These are phyloP conservation scores for Sistotremastrum suecicum DNA, from an alignment of 768 basidiomycete species.

Conservation along the genomic window DNA sequence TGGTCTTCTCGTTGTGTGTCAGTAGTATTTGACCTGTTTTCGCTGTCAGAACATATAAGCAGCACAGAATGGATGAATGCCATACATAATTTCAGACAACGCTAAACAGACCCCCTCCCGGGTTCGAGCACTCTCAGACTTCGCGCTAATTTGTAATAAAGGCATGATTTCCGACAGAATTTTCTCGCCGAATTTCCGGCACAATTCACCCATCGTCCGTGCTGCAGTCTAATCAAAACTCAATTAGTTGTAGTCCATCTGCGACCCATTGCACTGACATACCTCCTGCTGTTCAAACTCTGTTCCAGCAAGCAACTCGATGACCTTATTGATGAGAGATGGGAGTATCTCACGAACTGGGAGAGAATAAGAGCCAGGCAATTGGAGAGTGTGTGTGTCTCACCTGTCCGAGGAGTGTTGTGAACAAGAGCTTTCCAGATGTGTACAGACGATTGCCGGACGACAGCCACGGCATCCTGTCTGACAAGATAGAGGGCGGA, in stretches of 20 bases:
- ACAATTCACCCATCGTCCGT: constrained; percentile 76
- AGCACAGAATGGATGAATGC: constrained; percentile 1
- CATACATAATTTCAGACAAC: constrained; percentile 81
- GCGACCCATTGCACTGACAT: constrained; percentile 1
- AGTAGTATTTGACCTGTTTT: constrained; percentile 60
- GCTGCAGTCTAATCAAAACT: constrained; percentile 53
- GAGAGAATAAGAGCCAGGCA: constrained; percentile 6
- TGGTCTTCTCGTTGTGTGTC: constrained; percentile 77
- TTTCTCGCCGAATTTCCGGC: constrained; percentile 90
- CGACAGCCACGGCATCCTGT: constrained; percentile 81
- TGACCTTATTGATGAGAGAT: constrained; percentile 64
- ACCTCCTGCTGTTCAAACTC: constrained; percentile 89
- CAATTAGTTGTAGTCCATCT: not conserved
- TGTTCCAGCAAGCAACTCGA: constrained; percentile 62
- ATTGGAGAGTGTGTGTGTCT: constrained; percentile 5
- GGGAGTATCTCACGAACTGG: constrained; percentile 82
- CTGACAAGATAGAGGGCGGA: constrained; percentile 85
- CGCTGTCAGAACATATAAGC: not conserved
- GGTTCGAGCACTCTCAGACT: constrained; percentile 45
- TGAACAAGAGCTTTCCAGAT: constrained; percentile 98
- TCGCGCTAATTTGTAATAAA: constrained; percentile 47
- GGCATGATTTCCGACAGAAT: constrained; percentile 74
- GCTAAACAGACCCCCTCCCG: constrained; percentile 77
- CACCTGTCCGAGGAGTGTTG: constrained; percentile 85
- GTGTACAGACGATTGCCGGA: constrained; percentile 82